A percentile compares a stretch with the other conserved stretches of the same genome.
Conservation (phyloP, 176 grass and related monocot genomes). For the Phyllostachys edulis region DNA sequence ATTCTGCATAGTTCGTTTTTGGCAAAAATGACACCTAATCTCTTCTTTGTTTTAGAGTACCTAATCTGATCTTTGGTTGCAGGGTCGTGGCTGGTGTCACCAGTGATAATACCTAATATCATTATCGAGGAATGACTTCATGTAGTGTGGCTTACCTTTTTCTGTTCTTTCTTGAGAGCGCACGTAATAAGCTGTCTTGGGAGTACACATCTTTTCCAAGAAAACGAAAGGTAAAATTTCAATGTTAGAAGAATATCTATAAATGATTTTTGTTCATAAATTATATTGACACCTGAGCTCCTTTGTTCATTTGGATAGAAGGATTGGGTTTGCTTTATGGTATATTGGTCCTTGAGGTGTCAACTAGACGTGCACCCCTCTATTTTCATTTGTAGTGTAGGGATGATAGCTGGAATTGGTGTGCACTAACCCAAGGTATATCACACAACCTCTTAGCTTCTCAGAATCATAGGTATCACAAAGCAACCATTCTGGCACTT, state of each 20-base stretch:
- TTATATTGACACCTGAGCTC: neutral
- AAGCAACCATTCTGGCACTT: neutral
- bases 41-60: too few relatives aligned
- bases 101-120: conserved; percentile 26
- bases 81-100: neutral
- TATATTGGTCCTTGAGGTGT: conserved; percentile 13
- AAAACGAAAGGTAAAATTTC: conserved; percentile 26
- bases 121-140: conserved; percentile 29
- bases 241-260: neutral
- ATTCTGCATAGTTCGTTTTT: neutral
- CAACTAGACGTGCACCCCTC: neutral
- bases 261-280: neutral
- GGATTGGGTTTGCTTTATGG: neutral
- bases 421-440: conserved; percentile 14
- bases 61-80: conserved; percentile 25
- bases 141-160: conserved; percentile 19
- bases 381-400: neutral
- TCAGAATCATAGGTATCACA: neutral
- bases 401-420: neutral
- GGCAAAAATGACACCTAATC: neutral
- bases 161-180: conserved; percentile 16
- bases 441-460: neutral
- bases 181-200: neutral
- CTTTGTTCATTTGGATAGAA: too few relatives aligned
- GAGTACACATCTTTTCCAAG: conserved; percentile 8